Evolutionary conservation across 139 green algal species (phyloP), one percentile per base, ranked within the genome.

Genomic region (Nannochloris sp.): DNA sequence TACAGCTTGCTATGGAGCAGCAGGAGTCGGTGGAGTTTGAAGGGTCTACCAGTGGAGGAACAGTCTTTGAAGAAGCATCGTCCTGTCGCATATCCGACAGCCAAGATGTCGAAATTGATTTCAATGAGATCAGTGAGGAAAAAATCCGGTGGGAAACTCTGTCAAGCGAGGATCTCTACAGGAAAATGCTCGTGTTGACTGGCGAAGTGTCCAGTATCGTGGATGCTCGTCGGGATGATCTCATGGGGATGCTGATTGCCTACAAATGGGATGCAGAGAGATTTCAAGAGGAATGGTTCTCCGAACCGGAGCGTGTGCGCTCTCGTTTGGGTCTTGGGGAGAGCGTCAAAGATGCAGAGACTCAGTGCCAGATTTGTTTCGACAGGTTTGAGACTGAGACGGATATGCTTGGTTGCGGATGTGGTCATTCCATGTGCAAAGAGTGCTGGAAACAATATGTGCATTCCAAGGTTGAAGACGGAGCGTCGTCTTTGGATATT

Each of bases 271-370:
- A 93, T 63, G 70, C 78, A 5, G 85, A 78, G 60, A 67, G 76
- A 3, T 74, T 90, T 21, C 78, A 96, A 37, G 89, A 97, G 44
- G 84, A 91, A 56, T 97, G 88, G 88, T 97, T 97, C 66, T 58
- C 64, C 1, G 84, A 96, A 61, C 73, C 85, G 23, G 85, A 89
- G 3, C 59, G 53, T 5, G 81, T 96, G 61, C 73, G 74, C 12
- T 50, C 66, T 7, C 62, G 74, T 51, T 72, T 95, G 5, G 90
- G 90, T 2, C 70, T 96, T 4, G 16, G 82, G 44, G 75, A 87
- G 4, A 56, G 73, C 21, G 31, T 55, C 24, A 50, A 73, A 21
- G 25, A 53, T 36, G 49, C 21, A 44, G 6, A 44, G 5, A 66
- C 73, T 19, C 46, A 24, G 4, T 97, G 91, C 75, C 71, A 81